phyloP scores from a whole-genome alignment of 495 filamentous ascomycete species.

The Xylaria palmicola region DNA sequence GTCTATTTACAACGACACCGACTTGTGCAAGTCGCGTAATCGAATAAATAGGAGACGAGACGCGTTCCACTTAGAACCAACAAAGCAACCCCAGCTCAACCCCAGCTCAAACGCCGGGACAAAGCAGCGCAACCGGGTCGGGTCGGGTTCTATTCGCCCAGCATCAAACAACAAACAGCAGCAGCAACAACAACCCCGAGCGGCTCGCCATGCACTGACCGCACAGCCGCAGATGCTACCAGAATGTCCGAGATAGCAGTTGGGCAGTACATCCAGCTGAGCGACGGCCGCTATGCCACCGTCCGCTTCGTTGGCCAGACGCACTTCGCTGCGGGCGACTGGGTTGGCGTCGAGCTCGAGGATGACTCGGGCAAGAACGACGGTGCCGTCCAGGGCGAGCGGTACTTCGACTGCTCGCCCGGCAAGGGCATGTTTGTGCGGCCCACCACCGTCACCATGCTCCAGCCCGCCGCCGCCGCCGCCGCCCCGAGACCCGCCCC shows the following conservation, averaged over 20 bases:
- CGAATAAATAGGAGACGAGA: constrained; percentile 16
- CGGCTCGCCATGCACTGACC: constrained; percentile 27
- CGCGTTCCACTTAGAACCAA: constrained; percentile 23
- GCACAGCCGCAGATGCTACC: constrained; percentile 4
- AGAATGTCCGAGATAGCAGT: constrained; percentile 42
- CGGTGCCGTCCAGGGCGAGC: constrained; percentile 81
- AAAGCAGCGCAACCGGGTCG: constrained; percentile 6
- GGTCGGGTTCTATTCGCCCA: not conserved
- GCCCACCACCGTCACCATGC: constrained; percentile 57
- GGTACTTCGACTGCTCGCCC: constrained; percentile 84
- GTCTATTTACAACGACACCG: constrained; percentile 9
- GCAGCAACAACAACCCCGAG: not conserved
- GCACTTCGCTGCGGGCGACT: constrained; percentile 76
- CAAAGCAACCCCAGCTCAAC: constrained; percentile 16
- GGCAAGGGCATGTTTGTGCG: constrained; percentile 87
- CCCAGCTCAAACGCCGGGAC: constrained; percentile 14
- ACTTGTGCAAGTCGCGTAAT: constrained; percentile 29
- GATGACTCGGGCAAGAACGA: constrained; percentile 90
- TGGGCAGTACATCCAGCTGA: constrained; percentile 60
- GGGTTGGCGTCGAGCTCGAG: constrained; percentile 88
- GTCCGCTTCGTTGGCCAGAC: constrained; percentile 81
- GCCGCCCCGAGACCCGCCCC: constrained; percentile 29
- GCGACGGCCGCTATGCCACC: constrained; percentile 71
- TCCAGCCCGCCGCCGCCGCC: constrained; percentile 59
- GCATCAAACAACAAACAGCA: too few relatives aligned